Percentiles rank a stretch among this genome's conserved stretches.
These are phyloP conservation scores for Gilbertella persicaria DNA, from an alignment of 371 early-diverging fungal genomes.

Conservation along the genomic window DNA sequence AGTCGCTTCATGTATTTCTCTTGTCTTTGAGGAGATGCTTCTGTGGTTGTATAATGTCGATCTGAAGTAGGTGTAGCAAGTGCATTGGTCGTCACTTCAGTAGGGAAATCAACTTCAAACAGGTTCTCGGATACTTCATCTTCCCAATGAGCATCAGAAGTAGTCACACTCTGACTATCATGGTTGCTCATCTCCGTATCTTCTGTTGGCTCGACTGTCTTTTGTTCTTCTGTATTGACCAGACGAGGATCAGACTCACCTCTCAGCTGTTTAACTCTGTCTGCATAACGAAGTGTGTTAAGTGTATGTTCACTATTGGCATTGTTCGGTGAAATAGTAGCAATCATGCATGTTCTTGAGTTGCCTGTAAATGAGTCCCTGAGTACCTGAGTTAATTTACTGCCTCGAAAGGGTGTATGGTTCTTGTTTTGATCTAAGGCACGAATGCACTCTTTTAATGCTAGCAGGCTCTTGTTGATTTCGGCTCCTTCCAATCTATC, in stretches of 20 bases:
- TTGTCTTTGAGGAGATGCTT: slow-evolving; percentile 23
- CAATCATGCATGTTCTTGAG: slow-evolving; percentile 95
- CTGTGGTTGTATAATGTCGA: slow-evolving; percentile 9
- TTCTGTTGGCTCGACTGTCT: neutral
- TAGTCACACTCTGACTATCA: slow-evolving; percentile 14
- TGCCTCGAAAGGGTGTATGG: slow-evolving; percentile 95
- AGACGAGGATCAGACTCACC: slow-evolving; percentile 46
- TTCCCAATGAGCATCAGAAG: slow-evolving; percentile 28
- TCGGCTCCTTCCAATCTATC: slow-evolving; percentile 93
- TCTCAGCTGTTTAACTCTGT: slow-evolving; percentile 54
- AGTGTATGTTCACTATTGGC: slow-evolving; percentile 94
- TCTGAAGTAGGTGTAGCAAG: slow-evolving; percentile 40
- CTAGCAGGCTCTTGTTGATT: slow-evolving; percentile 97
- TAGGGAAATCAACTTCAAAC: slow-evolving; percentile 44
- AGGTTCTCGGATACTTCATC: slow-evolving; percentile 41
- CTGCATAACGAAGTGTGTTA: slow-evolving; percentile 97
- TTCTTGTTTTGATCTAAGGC: slow-evolving; percentile 90
- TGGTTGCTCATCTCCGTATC: slow-evolving; percentile 4
- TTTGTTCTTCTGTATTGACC: slow-evolving; percentile 1
- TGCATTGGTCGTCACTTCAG: slow-evolving; percentile 24
- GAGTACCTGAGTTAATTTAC: slow-evolving; percentile 93
- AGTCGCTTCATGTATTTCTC: slow-evolving; percentile 32
- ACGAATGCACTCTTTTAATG: slow-evolving; percentile 96
- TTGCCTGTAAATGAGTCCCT: slow-evolving; percentile 97
- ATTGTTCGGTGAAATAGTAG: slow-evolving; percentile 90